These are phyloP conservation scores for Pyrenula aspistea DNA, from an alignment of 495 filamentous ascomycete genomes.

Conservation along the genomic window DNA sequence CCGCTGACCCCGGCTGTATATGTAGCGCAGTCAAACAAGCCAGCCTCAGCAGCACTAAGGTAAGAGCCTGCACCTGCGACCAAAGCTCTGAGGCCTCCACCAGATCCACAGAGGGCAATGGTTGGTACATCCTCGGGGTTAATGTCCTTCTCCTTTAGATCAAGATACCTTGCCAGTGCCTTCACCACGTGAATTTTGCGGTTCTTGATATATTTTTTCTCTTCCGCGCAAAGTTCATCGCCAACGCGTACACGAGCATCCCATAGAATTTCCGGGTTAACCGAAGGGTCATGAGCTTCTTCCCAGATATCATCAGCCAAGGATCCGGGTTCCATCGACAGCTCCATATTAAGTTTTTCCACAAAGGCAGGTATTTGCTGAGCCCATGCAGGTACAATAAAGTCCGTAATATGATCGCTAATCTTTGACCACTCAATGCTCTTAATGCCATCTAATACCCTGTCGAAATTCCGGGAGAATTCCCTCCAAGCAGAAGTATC, in stretches of 20 bases:
- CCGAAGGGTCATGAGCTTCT: constrained; percentile 70
- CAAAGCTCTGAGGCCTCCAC: constrained; percentile 78
- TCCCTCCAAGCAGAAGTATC: constrained; percentile 43
- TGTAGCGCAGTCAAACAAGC: constrained; percentile 83
- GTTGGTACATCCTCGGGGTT: constrained; percentile 83
- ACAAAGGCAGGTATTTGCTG: constrained; percentile 62
- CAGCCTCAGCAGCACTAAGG: constrained; percentile 66
- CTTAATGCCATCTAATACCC: constrained; percentile 35
- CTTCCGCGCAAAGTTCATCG: constrained; percentile 70
- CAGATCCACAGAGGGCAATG: constrained; percentile 88
- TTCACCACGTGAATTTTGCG: constrained; percentile 51
- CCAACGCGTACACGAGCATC: constrained; percentile 74
- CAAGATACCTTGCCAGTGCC: constrained; percentile 71
- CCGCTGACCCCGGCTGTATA: constrained; percentile 93
- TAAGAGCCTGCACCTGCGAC: constrained; percentile 82
- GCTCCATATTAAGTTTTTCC: constrained; percentile 75
- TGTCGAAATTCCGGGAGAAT: constrained; percentile 46
- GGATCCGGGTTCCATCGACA: constrained; percentile 74
- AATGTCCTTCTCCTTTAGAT: constrained; percentile 65
- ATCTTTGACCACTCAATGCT: constrained; percentile 48
- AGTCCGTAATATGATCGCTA: constrained; percentile 51
- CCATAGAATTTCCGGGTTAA: constrained; percentile 75
- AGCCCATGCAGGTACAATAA: constrained; percentile 74
- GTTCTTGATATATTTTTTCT: constrained; percentile 54
- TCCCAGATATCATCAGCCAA: constrained; percentile 87